A percentile compares a stretch with the other conserved stretches of the same genome.
Evolutionary conservation across 1,284 basidiomycete species (phyloP).

Genomic region (Pseudozyma sp.): DNA sequence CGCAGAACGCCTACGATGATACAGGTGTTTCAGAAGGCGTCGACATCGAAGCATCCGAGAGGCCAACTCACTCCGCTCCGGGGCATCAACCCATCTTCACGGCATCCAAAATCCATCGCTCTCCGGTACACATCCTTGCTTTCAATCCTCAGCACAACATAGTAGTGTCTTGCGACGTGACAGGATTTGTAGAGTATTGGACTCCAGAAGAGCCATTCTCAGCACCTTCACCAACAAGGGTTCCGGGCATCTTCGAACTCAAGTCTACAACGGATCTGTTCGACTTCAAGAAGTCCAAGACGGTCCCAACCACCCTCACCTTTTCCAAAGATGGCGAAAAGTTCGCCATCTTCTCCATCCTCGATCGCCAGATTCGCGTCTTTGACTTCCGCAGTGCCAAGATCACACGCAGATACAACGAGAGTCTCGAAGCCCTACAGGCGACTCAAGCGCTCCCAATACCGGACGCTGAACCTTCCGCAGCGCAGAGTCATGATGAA

Average conservation of each 20-base stretch:
- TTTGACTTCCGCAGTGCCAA: constrained; percentile 93
- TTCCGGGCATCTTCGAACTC: constrained; percentile 81
- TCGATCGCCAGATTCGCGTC: constrained; percentile 90
- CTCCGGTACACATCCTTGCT: constrained; percentile 41
- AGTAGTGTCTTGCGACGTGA: constrained; percentile 92
- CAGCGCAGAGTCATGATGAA: neutral
- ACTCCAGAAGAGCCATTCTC: constrained; percentile 86
- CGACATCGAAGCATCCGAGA: neutral
- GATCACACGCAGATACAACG: constrained; percentile 91
- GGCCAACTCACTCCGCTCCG: neutral
- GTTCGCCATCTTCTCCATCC: constrained; percentile 90
- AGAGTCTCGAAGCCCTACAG: constrained; percentile 88
- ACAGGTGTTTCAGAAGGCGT: neutral
- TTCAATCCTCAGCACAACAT: constrained; percentile 90
- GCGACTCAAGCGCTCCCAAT: constrained; percentile 65
- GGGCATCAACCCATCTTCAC: constrained; percentile 28
- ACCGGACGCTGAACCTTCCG: constrained; percentile 1
- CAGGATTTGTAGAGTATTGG: constrained; percentile 98
- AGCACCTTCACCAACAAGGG: constrained; percentile 70
- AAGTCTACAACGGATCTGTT: constrained; percentile 94
- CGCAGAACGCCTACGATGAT: neutral
- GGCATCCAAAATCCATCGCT: constrained; percentile 33
- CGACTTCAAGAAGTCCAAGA: constrained; percentile 98
- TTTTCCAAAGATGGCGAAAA: constrained; percentile 87
- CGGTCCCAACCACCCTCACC: constrained; percentile 87